phyloP scores from a whole-genome alignment of 129 eudicot genomes.

The Saussurea involucrata region DNA sequence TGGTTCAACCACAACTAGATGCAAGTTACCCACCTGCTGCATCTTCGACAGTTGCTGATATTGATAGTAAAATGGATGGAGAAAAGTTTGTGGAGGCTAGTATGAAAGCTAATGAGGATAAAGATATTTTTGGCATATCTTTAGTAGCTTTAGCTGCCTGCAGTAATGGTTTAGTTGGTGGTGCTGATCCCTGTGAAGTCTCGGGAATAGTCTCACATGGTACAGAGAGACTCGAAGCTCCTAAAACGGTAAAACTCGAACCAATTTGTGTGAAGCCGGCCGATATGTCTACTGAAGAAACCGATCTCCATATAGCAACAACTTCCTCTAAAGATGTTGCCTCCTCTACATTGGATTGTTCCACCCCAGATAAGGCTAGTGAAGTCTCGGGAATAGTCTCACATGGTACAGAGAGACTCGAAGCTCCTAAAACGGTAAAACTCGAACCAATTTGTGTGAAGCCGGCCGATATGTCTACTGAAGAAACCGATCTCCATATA shows the following conservation, averaged over 20 bases:
- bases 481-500: constrained; percentile 7
- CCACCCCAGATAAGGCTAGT: neutral
- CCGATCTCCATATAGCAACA: neutral
- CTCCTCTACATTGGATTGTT: neutral
- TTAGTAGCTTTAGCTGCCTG: constrained; percentile 23
- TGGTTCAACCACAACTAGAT: neutral
- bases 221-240: neutral
- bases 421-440: neutral
- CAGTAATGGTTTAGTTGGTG: neutral
- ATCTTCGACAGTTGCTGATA: neutral
- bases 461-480: neutral
- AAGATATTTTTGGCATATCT: constrained; percentile 18
- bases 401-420: neutral
- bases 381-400: constrained; percentile 9
- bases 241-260: neutral
- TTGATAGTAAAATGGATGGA: constrained; percentile 16
- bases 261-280: constrained; percentile 8
- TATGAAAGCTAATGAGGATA: constrained; percentile 1
- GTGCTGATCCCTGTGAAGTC: neutral
- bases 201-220: neutral
- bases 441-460: constrained; percentile 10
- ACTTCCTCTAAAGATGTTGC: constrained; percentile 1
- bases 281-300: constrained; percentile 3
- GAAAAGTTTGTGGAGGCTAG: neutral
- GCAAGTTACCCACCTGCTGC: constrained; percentile 10